Conservation (phyloP, 331 rosid genomes). For the Dryas integrifolia region DNA sequence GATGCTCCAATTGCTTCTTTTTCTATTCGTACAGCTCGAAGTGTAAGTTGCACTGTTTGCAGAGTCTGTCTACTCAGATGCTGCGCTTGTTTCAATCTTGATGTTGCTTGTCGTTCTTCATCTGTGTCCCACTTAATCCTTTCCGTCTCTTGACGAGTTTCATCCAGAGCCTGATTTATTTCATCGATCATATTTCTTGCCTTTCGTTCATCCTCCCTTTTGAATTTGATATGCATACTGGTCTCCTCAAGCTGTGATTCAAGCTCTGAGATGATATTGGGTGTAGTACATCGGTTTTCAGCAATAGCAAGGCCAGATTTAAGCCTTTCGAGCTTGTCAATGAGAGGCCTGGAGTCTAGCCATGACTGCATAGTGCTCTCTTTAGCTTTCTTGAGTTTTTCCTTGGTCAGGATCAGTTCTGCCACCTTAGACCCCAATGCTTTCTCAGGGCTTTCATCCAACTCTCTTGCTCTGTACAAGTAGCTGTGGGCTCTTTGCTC, state of each 20-base stretch:
- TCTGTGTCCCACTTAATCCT: slow-evolving; percentile 24
- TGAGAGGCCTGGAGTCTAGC: slow-evolving; percentile 64
- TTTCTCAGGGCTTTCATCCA: slow-evolving; percentile 19
- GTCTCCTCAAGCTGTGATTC: slow-evolving; percentile 39
- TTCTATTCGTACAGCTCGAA: slow-evolving; percentile 45
- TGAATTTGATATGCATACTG: slow-evolving; percentile 31
- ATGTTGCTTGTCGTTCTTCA: slow-evolving; percentile 25
- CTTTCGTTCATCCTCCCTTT: slow-evolving; percentile 36
- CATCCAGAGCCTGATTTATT: slow-evolving; percentile 35
- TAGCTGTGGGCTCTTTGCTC: slow-evolving; percentile 12
- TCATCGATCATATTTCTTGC: slow-evolving; percentile 31
- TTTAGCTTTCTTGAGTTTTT: slow-evolving; percentile 45
- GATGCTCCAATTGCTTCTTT: slow-evolving; percentile 42
- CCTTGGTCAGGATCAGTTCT: slow-evolving; percentile 42
- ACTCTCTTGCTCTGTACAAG: background rate
- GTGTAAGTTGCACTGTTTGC: slow-evolving; percentile 36
- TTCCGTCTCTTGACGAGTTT: slow-evolving; percentile 31
- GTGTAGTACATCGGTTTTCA: slow-evolving; percentile 16
- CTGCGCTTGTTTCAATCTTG: slow-evolving; percentile 31
- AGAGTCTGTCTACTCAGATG: slow-evolving; percentile 37
- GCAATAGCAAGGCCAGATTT: slow-evolving; percentile 40
- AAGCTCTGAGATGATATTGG: slow-evolving; percentile 27
- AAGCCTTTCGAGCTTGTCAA: slow-evolving; percentile 54
- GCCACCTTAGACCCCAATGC: slow-evolving; percentile 29
- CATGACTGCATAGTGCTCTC: slow-evolving; percentile 55